phyloP scores from a whole-genome alignment of 2,329 filamentous ascomycete species.

The Fusarium poae region DNA sequence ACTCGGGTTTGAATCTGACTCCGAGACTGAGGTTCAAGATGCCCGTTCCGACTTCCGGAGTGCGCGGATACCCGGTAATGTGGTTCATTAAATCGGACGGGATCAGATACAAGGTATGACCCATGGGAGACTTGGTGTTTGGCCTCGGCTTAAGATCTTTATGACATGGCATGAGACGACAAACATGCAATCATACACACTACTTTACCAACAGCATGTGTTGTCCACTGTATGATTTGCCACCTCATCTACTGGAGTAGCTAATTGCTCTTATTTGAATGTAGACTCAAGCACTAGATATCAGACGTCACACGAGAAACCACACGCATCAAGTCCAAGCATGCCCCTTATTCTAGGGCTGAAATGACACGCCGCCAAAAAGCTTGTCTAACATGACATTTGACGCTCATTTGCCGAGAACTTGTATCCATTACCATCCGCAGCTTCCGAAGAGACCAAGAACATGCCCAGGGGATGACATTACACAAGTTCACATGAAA shows the following conservation, averaged over 20 bases:
- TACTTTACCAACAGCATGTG: neutral
- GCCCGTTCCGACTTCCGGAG: constrained; percentile 6
- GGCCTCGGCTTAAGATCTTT: neutral
- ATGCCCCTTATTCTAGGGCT: constrained; percentile 34
- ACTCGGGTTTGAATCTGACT: constrained; percentile 19
- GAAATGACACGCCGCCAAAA: constrained; percentile 17
- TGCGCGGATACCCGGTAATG: neutral
- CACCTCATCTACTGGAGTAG: neutral
- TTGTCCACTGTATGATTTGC: neutral
- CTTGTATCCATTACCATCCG: constrained; percentile 23
- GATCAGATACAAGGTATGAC: neutral
- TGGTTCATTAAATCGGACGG: neutral
- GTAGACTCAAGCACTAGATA: neutral
- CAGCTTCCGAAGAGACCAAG: constrained; percentile 21
- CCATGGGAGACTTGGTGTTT: neutral
- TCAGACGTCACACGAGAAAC: neutral
- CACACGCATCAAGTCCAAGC: neutral
- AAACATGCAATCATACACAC: neutral
- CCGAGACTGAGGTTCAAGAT: constrained; percentile 1
- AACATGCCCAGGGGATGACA: neutral
- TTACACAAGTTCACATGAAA: neutral
- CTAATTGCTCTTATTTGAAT: neutral
- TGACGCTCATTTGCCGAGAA: neutral
- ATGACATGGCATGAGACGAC: constrained; percentile 25
- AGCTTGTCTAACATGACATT: constrained; percentile 27